phyloP scores from a whole-genome alignment of 176 grass and related monocot species.

The Oryza meridionalis region DNA sequence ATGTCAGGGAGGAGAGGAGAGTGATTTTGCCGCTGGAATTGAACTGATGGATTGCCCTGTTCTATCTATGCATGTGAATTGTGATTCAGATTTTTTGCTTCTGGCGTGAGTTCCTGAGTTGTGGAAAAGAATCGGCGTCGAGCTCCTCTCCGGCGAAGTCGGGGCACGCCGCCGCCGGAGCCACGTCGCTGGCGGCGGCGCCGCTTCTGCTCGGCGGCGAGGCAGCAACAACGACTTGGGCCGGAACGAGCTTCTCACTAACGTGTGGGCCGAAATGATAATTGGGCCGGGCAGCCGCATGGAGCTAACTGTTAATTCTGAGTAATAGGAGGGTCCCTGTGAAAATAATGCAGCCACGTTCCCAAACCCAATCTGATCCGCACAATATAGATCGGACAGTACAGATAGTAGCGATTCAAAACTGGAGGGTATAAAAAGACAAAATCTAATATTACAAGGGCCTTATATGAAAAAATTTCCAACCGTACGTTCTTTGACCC shows the following conservation, averaged over 20 bases:
- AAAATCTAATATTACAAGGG: no score
- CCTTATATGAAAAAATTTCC: neutral
- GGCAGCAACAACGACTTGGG: no score
- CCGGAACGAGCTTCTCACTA: no score
- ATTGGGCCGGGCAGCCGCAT: no score
- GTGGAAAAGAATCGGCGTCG: neutral
- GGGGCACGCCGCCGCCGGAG: neutral
- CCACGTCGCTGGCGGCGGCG: no score
- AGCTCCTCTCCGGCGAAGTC: neutral
- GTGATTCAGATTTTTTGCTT: conserved; percentile 2
- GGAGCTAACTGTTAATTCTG: neutral
- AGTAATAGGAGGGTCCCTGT: neutral
- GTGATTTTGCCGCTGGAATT: neutral
- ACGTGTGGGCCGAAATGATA: no score
- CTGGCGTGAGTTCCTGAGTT: neutral
- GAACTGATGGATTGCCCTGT: conserved; percentile 20
- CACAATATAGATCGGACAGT: no score
- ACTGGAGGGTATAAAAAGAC: no score
- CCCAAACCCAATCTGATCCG: no score
- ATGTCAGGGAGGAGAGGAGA: neutral
- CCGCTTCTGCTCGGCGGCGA: no score
- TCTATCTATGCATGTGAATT: neutral
- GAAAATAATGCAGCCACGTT: neutral
- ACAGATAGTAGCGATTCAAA: no score
- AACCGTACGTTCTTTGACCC: neutral